A percentile compares a stretch with the other conserved stretches of the same genome.
These are phyloP conservation scores for Colletotrichum chrysophilum DNA, from an alignment of 2,329 filamentous ascomycete species.

Conservation along the genomic window DNA sequence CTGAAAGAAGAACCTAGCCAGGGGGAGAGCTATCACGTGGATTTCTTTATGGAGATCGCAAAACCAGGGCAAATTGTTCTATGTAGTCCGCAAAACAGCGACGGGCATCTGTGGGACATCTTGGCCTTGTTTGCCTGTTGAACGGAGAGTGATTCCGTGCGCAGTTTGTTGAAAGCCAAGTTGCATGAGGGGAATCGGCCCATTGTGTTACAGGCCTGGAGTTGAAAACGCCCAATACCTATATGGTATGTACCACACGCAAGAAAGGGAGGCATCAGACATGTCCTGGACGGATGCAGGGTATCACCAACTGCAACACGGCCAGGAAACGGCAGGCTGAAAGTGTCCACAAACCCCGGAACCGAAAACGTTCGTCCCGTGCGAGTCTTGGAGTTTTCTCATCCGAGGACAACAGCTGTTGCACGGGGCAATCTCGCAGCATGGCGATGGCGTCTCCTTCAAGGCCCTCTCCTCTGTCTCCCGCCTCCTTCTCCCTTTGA, in stretches of 20 bases:
- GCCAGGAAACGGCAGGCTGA: not conserved
- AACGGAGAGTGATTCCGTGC: not conserved
- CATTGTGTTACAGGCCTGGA: not conserved
- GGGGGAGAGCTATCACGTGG: not conserved
- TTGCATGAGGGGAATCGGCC: not conserved
- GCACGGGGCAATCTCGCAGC: not conserved
- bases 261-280: not conserved
- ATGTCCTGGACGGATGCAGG: not conserved
- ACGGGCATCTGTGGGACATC: not conserved
- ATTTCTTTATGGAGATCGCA: not conserved
- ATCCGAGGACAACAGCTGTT: not conserved
- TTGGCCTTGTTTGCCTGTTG: not conserved
- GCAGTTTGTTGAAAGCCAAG: not conserved
- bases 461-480: not conserved
- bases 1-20: not conserved
- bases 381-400: not conserved
- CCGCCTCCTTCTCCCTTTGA: not conserved
- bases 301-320: not conserved
- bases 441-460: not conserved
- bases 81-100: not conserved
- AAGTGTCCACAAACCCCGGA: not conserved
- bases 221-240: not conserved
- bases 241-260: not conserved
- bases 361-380: not conserved
- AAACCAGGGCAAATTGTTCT: not conserved